Percentiles rank a stretch among this genome's conserved stretches.
phyloP scores from a whole-genome alignment of 257 asterid genomes.

The Penstemon newberryi region DNA sequence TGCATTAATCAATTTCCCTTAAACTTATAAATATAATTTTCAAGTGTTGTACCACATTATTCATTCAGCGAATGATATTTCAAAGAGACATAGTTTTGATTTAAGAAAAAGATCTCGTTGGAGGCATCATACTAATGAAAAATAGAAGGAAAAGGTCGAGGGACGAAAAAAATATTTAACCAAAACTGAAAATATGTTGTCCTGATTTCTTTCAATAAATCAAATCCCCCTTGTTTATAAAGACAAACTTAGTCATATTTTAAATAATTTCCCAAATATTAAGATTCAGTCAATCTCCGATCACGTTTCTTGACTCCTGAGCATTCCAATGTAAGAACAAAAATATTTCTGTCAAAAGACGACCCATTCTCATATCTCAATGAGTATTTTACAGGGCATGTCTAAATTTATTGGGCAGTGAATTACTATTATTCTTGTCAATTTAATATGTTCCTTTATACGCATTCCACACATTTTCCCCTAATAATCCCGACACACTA shows the following conservation, averaged over 20 bases:
- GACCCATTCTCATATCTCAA: conserved; percentile 19
- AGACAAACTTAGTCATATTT: not conserved
- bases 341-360: not conserved
- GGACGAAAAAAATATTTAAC: too few species aligned
- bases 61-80: too few species aligned
- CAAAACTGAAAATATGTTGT: too few species aligned
- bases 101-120: not conserved
- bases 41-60: too few species aligned
- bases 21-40: too few species aligned
- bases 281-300: too few species aligned
- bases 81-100: too few species aligned
- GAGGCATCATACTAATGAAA: not conserved
- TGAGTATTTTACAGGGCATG: conserved; percentile 20
- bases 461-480: conserved; percentile 5
- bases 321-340: not conserved
- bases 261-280: too few species aligned
- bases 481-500: conserved; percentile 26
- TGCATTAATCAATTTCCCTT: too few species aligned
- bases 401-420: conserved; percentile 20
- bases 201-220: conserved; percentile 10
- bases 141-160: too few species aligned
- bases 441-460: not conserved
- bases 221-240: conserved; percentile 26
- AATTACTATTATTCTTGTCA: not conserved
- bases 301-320: too few species aligned